Percentiles rank a stretch among this genome's conserved stretches.
Conservation (phyloP, 192 early-diverging fungal species). For the Chytriomyces hyalinus region DNA sequence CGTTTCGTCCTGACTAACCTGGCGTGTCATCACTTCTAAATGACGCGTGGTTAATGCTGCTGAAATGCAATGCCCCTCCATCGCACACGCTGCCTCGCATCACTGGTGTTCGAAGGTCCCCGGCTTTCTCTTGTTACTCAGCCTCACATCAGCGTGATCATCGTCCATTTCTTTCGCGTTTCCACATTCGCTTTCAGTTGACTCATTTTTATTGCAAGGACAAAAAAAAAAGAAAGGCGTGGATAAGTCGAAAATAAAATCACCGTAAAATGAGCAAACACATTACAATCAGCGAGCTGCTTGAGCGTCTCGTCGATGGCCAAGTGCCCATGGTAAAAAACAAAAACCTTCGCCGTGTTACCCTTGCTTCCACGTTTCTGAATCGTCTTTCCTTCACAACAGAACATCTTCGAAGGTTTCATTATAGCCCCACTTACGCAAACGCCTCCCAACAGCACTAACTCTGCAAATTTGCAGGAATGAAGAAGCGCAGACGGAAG, state of each 20-base stretch:
- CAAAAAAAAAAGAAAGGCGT: background rate
- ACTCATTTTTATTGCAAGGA: background rate
- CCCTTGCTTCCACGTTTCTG: background rate
- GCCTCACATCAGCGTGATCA: too few species aligned
- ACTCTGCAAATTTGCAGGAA: constrained; percentile 47
- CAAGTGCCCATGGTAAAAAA: background rate
- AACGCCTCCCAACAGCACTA: background rate
- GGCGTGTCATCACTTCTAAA: too few species aligned
- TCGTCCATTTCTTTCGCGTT: too few species aligned
- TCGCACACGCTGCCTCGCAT: too few species aligned
- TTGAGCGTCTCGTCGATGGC: background rate
- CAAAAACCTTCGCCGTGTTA: background rate
- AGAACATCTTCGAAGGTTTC: constrained; percentile 26
- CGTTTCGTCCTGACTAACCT: too few species aligned
- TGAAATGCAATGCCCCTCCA: too few species aligned
- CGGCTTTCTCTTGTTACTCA: too few species aligned
- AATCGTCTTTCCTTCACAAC: background rate
- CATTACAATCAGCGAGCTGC: background rate
- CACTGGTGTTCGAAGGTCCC: too few species aligned
- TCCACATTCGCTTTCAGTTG: too few species aligned
- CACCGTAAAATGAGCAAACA: too few species aligned
- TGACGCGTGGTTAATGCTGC: too few species aligned
- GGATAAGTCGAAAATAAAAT: background rate
- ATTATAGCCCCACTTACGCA: background rate
- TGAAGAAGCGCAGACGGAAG: constrained; percentile 31